These are phyloP conservation scores for Pascua guehoae DNA, from an alignment of 1,284 basidiomycete species.

Conservation along the genomic window DNA sequence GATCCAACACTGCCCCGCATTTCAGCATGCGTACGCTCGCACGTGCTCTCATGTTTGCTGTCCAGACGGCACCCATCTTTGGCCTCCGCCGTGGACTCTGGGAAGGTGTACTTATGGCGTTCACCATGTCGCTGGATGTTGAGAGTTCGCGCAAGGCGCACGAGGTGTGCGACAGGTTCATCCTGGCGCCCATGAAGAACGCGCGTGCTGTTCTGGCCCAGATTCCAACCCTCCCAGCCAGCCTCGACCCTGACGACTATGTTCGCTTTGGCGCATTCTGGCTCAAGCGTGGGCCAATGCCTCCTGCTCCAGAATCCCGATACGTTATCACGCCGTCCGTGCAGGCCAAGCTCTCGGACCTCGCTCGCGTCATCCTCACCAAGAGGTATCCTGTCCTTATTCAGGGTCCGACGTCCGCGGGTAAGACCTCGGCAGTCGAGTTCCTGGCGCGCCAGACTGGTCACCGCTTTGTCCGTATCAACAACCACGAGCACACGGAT, in stretches of 20 bases:
- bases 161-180: slow-evolving; percentile 67
- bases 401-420: slow-evolving; percentile 95
- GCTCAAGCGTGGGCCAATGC: slow-evolving; percentile 69
- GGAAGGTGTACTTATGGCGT: slow-evolving; percentile 97
- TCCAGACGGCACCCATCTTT: slow-evolving; percentile 73
- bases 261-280: slow-evolving; percentile 91
- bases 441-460: slow-evolving; percentile 91
- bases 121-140: slow-evolving; percentile 87
- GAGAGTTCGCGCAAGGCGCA: slow-evolving; percentile 69
- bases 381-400: slow-evolving; percentile 92
- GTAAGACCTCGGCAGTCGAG: slow-evolving; percentile 96
- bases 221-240: slow-evolving; percentile 61
- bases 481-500: slow-evolving; percentile 99
- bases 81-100: slow-evolving; percentile 82
- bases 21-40: slow-evolving; percentile 96
- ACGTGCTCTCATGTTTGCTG: slow-evolving; percentile 85
- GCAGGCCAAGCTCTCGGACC: slow-evolving; percentile 86
- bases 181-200: slow-evolving; percentile 82
- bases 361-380: slow-evolving; percentile 85
- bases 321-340: slow-evolving; percentile 97
- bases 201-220: slow-evolving; percentile 67
- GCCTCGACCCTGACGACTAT: slow-evolving; percentile 57
- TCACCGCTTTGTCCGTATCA: slow-evolving; percentile 95
- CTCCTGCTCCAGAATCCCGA: slow-evolving; percentile 57
- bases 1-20: slow-evolving; percentile 90